phyloP scores from a whole-genome alignment of 495 filamentous ascomycete species.

The Penicillium pancosmium region DNA sequence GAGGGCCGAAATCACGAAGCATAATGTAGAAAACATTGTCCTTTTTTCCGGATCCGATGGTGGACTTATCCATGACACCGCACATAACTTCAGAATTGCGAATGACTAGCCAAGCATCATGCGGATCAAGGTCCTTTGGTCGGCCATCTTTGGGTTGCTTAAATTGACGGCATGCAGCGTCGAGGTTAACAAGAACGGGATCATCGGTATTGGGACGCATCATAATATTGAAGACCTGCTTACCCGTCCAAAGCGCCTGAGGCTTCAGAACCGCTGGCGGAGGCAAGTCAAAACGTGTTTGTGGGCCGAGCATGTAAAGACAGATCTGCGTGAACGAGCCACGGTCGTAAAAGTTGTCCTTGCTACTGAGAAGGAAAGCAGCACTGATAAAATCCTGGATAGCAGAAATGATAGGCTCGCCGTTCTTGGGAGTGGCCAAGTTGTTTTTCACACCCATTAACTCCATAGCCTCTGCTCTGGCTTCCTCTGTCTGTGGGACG shows the following conservation, averaged over 20 bases:
- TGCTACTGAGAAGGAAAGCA: slow-evolving; percentile 86
- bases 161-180: slow-evolving; percentile 88
- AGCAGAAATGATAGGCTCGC: slow-evolving; percentile 95
- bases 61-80: slow-evolving; percentile 96
- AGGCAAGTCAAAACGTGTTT: slow-evolving; percentile 80
- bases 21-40: slow-evolving; percentile 97
- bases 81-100: slow-evolving; percentile 98
- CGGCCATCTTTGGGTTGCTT: slow-evolving; percentile 52
- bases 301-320: slow-evolving; percentile 88
- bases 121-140: slow-evolving; percentile 72
- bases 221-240: slow-evolving; percentile 93
- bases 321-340: slow-evolving; percentile 85
- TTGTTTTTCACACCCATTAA: slow-evolving; percentile 99
- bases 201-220: slow-evolving; percentile 87
- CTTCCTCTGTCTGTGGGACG: slow-evolving; percentile 97
- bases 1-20: slow-evolving; percentile 88
- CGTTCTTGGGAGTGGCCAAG: slow-evolving; percentile 92
- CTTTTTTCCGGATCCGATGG: slow-evolving; percentile 94
- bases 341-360: slow-evolving; percentile 90
- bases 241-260: slow-evolving; percentile 91
- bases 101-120: slow-evolving; percentile 88
- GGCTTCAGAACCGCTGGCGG: slow-evolving; percentile 85
- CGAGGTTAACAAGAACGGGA: slow-evolving; percentile 84
- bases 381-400: slow-evolving; percentile 99
- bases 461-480: slow-evolving; percentile 90